Conservation (phyloP, 129 eudicot genomes). For the Cynara cardunculus region DNA sequence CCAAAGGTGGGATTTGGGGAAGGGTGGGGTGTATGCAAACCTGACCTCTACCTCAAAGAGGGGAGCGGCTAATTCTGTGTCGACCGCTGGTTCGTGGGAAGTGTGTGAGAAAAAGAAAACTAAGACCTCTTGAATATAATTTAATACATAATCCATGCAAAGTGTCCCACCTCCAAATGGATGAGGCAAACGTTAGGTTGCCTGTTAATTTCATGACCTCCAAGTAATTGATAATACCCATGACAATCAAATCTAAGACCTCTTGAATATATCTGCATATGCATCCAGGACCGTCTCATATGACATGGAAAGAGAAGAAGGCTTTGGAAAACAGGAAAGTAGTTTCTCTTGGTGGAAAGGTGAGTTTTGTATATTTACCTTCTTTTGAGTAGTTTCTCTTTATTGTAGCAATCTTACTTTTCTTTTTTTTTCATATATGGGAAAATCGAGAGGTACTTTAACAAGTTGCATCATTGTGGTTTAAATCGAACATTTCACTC, state of each 20-base stretch:
- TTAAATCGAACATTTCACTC: not conserved
- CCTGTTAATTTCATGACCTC: no score
- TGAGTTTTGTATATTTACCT: slow-evolving; percentile 1
- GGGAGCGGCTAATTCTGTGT: no score
- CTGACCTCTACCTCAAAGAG: no score
- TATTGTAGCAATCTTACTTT: not conserved
- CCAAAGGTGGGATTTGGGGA: no score
- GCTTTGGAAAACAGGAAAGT: slow-evolving; percentile 82
- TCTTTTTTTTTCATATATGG: not conserved
- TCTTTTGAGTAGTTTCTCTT: not conserved
- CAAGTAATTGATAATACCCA: not conserved
- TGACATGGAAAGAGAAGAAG: slow-evolving; percentile 91
- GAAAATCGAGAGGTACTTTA: not conserved
- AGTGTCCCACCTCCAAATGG: not conserved
- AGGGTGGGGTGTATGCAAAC: no score
- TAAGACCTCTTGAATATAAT: not conserved
- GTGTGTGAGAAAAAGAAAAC: no score
- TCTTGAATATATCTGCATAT: not conserved
- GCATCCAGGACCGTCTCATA: slow-evolving; percentile 55
- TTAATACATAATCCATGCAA: not conserved
- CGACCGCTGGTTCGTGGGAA: no score
- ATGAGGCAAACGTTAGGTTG: no score
- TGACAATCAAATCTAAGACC: not conserved
- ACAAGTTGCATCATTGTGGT: not conserved
- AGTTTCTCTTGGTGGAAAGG: slow-evolving; percentile 89